Percentiles rank a stretch among this genome's conserved stretches.
Conservation (phyloP, 306 rosid species). For the Prosopis cineraria region DNA sequence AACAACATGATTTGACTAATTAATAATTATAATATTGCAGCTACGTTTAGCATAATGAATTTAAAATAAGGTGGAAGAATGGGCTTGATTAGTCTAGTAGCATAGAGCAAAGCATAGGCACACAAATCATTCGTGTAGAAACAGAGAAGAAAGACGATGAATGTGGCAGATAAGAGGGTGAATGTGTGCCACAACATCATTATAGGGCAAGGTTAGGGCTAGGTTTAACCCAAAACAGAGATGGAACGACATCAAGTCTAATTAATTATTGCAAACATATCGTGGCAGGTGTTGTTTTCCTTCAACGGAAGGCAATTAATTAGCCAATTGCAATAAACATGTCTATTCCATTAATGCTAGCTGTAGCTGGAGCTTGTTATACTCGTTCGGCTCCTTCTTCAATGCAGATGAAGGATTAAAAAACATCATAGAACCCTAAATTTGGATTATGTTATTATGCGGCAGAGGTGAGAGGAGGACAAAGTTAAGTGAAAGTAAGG, state of each 20-base stretch:
- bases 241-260: constrained; percentile 31
- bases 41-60: background rate
- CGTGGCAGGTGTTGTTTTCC: constrained; percentile 40
- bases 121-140: constrained; percentile 24
- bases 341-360: constrained; percentile 1
- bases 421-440: constrained; percentile 9
- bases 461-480: constrained; percentile 24
- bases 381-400: constrained; percentile 36
- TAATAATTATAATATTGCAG: background rate
- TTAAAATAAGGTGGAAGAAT: background rate
- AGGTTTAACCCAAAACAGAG: constrained; percentile 27
- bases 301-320: constrained; percentile 43
- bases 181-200: constrained; percentile 19
- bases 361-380: constrained; percentile 20
- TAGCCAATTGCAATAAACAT: constrained; percentile 25
- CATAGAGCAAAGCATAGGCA: constrained; percentile 15
- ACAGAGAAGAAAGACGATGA: background rate
- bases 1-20: background rate
- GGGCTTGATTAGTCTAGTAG: constrained; percentile 34
- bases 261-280: background rate
- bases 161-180: constrained; percentile 22
- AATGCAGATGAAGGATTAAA: constrained; percentile 23
- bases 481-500: constrained; percentile 36
- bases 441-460: constrained; percentile 31
- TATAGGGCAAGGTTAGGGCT: constrained; percentile 24